Conservation (phyloP, 192 early-diverging fungal species). For the Backusella psychrophila region DNA sequence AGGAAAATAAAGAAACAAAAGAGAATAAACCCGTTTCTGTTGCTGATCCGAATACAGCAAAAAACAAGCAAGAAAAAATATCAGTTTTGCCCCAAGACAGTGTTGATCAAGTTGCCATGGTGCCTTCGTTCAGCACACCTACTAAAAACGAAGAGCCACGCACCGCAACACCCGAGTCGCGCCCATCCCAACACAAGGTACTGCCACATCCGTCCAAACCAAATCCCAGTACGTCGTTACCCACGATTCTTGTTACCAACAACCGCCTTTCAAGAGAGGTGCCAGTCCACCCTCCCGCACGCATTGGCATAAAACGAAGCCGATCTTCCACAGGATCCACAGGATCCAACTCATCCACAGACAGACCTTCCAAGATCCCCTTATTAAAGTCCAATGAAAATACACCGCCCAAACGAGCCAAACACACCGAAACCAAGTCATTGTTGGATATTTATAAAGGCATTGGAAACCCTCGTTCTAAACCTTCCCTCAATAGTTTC, state of each 20-base stretch:
- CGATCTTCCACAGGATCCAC: neutral
- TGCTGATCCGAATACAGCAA: neutral
- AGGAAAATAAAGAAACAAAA: no score
- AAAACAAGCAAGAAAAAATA: no score
- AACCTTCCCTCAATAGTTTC: neutral
- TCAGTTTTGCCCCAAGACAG: no score
- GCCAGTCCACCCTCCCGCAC: neutral
- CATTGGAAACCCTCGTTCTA: neutral
- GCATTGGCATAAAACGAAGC: neutral
- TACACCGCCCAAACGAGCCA: neutral
- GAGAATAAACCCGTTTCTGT: neutral
- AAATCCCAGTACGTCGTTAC: neutral
- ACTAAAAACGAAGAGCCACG: neutral
- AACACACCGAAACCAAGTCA: neutral
- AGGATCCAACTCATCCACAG: neutral
- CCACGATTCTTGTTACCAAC: neutral
- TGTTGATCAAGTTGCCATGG: neutral
- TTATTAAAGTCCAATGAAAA: neutral
- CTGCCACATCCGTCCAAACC: neutral
- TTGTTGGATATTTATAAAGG: neutral
- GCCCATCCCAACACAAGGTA: neutral
- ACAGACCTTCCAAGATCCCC: neutral
- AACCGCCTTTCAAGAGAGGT: neutral
- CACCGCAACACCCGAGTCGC: neutral
- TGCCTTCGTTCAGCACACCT: neutral